Evolutionary conservation across 495 filamentous ascomycete genomes (phyloP), one percentile per base, ranked within the genome.

Genomic region (Monascus purpureus): DNA sequence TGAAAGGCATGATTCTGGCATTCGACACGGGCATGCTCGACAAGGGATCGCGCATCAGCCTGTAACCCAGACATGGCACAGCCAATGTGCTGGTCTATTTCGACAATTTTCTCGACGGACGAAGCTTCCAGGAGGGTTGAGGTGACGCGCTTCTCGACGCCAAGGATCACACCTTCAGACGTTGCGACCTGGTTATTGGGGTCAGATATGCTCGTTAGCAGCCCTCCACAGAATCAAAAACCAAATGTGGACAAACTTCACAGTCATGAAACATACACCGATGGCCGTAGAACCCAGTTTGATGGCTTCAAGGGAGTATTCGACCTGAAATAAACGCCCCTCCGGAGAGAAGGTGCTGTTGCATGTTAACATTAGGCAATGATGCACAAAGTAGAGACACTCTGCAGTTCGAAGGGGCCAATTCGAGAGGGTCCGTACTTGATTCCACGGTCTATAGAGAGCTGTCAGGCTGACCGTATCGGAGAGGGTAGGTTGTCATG

Each of bases 291-390:
- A 90, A 48, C 90, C 90, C 46, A 96, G 84, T 63, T 97, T 97
- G 73, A 97, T 97, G 57, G 90, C 90, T 74, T 97, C 90, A 41
- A 97, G 81, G 36, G 92, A 96, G 74, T 97, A 97, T 80, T 97
- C 90, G 65, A 97, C 90, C 71, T 97, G 90, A 75, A 97, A 97
- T 58, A 97, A 80, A 65, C 90, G 90, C 47, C 90, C 90, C 72
- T 97, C 90, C 29, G 90, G 90, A 43, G 90, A 97, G 80, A 97
- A 97, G 72, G 90, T 97, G 72, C 87, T 96, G 55, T 32, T 17
- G 33, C 24, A 39, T 23, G 45, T 63, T 41, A 63, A n/a, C n/a
- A n/a, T n/a, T n/a, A n/a, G n/a, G n/a, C n/a, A n/a, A n/a, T n/a
- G n/a, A n/a, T n/a, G n/a, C n/a, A n/a, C 4, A 11, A 15, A 17